Evolutionary conservation across 2,329 filamentous ascomycete genomes (phyloP).

Genomic region (Lachnum nothofagi): DNA sequence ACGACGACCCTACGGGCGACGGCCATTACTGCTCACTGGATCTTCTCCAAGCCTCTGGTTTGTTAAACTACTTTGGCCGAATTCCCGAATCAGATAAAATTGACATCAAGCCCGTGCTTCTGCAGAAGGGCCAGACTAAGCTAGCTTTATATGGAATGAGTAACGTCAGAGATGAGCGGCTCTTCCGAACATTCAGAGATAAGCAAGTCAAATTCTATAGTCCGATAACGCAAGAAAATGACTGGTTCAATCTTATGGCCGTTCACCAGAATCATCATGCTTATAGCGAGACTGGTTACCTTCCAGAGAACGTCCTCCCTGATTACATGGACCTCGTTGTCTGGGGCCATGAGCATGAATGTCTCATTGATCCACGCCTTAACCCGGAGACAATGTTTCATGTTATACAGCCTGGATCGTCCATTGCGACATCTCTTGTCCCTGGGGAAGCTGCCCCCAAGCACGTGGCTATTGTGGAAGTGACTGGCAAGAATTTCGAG

Average conservation of each 20-base stretch:
- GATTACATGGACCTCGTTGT: slow-evolving; percentile 86
- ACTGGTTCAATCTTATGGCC: slow-evolving; percentile 95
- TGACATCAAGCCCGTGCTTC: slow-evolving; percentile 78
- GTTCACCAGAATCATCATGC: slow-evolving; percentile 96
- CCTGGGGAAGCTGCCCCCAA: slow-evolving; percentile 87
- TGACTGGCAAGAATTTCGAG: slow-evolving; percentile 78
- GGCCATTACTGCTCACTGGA: slow-evolving; percentile 89
- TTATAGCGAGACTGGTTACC: slow-evolving; percentile 85
- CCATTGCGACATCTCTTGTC: slow-evolving; percentile 86
- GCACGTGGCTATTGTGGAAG: slow-evolving; percentile 77
- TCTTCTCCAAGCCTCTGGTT: slow-evolving; percentile 79
- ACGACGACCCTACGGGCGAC: slow-evolving; percentile 96
- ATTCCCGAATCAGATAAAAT: slow-evolving; percentile 92
- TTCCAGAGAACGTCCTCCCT: slow-evolving; percentile 88
- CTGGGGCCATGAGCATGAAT: slow-evolving; percentile 98
- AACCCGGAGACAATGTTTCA: slow-evolving; percentile 89
- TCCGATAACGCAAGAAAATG: slow-evolving; percentile 69
- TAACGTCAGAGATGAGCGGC: slow-evolving; percentile 90
- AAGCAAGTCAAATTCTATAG: slow-evolving; percentile 91
- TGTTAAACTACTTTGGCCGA: slow-evolving; percentile 94
- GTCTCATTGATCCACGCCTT: slow-evolving; percentile 73
- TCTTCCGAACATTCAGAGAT: slow-evolving; percentile 90
- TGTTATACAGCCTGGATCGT: slow-evolving; percentile 96
- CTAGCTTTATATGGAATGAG: slow-evolving; percentile 89
- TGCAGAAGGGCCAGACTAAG: slow-evolving; percentile 92